These are phyloP conservation scores for Mycena citricolor DNA, from an alignment of 1,284 basidiomycete genomes.

Conservation along the genomic window DNA sequence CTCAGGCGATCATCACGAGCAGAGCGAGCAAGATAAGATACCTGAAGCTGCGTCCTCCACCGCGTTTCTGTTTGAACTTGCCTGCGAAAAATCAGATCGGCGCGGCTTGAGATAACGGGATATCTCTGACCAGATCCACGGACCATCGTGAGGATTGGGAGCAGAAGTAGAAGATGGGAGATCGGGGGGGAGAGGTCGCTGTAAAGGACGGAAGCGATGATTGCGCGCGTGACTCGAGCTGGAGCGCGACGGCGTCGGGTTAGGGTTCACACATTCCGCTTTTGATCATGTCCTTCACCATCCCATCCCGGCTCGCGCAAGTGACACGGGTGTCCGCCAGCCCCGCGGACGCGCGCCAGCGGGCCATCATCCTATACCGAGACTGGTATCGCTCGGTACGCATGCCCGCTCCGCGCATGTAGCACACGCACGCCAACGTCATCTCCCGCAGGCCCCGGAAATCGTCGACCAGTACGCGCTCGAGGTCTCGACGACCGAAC, in stretches of 20 bases:
- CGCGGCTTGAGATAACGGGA: slow-evolving; percentile 12
- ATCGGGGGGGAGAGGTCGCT: neutral
- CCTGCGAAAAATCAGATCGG: slow-evolving; percentile 38
- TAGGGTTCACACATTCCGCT: no score
- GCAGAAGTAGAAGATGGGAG: slow-evolving; percentile 6
- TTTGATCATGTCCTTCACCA: no score
- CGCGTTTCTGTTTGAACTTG: slow-evolving; percentile 84
- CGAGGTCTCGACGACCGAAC: slow-evolving; percentile 76
- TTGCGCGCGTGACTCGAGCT: neutral
- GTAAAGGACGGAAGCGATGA: slow-evolving; percentile 1
- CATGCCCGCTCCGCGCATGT: slow-evolving; percentile 18
- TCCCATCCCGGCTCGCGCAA: slow-evolving; percentile 87
- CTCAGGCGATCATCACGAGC: slow-evolving; percentile 1
- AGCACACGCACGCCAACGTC: neutral
- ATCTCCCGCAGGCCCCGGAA: slow-evolving; percentile 81
- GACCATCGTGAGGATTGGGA: slow-evolving; percentile 43
- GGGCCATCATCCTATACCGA: slow-evolving; percentile 82
- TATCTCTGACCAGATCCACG: slow-evolving; percentile 60
- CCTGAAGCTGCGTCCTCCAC: slow-evolving; percentile 83
- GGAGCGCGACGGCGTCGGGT: no score
- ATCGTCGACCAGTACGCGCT: slow-evolving; percentile 85
- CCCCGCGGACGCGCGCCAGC: slow-evolving; percentile 67
- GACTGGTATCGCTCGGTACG: slow-evolving; percentile 90
- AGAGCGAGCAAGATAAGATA: slow-evolving; percentile 27
- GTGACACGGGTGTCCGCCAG: slow-evolving; percentile 59